phyloP scores from a whole-genome alignment of 176 grass and related monocot species.

The Triticum turgidum region DNA sequence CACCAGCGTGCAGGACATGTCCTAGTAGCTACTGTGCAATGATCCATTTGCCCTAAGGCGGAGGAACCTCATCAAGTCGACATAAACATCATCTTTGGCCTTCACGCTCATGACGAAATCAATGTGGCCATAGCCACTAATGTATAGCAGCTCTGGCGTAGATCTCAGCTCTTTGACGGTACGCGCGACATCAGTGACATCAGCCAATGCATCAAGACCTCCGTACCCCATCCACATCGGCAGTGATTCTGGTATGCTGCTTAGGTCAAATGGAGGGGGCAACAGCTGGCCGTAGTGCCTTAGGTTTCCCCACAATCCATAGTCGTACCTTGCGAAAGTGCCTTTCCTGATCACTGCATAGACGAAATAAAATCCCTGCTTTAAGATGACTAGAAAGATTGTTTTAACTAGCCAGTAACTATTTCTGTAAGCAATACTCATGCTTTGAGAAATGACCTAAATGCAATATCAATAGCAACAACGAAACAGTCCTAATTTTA shows the following conservation, averaged over 20 bases:
- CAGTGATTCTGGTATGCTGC: constrained; percentile 60
- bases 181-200: constrained; percentile 58
- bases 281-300: constrained; percentile 40
- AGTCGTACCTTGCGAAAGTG: constrained; percentile 85
- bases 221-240: constrained; percentile 90
- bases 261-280: constrained; percentile 62
- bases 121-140: constrained; percentile 76
- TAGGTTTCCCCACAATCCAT: constrained; percentile 64
- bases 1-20: background rate
- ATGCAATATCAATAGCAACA: background rate
- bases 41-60: constrained; percentile 51
- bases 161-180: constrained; percentile 63
- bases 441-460: background rate
- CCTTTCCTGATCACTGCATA: constrained; percentile 86
- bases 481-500: background rate
- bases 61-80: constrained; percentile 67
- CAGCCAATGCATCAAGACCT: constrained; percentile 79
- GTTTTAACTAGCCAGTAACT: background rate
- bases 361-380: background rate
- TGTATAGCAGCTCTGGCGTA: constrained; percentile 64
- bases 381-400: background rate
- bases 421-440: background rate
- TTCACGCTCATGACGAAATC: constrained; percentile 66
- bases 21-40: constrained; percentile 58
- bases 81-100: constrained; percentile 79